Conservation (phyloP, 2,329 filamentous ascomycete species). For the Ophiocordyceps australis region DNA sequence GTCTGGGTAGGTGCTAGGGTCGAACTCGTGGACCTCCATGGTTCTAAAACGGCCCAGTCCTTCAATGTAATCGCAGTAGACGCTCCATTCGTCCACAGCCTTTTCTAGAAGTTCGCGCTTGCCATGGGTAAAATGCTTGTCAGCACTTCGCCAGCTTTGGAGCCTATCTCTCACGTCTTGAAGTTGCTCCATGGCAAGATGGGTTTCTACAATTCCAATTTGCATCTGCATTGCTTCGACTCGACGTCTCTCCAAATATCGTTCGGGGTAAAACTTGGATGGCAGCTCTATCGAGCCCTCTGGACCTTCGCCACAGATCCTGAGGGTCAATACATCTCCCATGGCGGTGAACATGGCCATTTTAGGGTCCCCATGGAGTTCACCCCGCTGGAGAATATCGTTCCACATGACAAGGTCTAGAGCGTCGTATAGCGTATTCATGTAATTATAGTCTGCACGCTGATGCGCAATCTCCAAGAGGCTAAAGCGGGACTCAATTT, state of each 20-base stretch:
- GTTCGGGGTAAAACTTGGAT: slow-evolving; percentile 31
- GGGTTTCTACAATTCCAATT: too few species aligned
- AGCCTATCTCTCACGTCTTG: too few species aligned
- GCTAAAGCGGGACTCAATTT: slow-evolving; percentile 17
- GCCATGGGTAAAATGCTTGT: too few species aligned
- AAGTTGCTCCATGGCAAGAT: too few species aligned
- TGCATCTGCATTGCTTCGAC: too few species aligned
- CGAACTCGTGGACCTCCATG: slow-evolving; percentile 18
- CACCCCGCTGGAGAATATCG: slow-evolving; percentile 18
- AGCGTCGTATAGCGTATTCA: slow-evolving; percentile 26
- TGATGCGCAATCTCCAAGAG: slow-evolving; percentile 22
- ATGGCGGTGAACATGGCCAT: slow-evolving; percentile 25
- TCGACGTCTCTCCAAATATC: slow-evolving; percentile 26
- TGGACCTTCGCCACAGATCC: slow-evolving; percentile 21
- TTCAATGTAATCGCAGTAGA: slow-evolving; percentile 16
- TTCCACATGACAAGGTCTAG: slow-evolving; percentile 30
- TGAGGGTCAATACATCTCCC: slow-evolving; percentile 31
- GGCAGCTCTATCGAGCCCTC: slow-evolving; percentile 29
- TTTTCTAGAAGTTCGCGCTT: slow-evolving; percentile 13
- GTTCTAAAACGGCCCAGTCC: slow-evolving; percentile 14
- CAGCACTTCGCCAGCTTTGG: too few species aligned
- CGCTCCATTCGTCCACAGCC: slow-evolving; percentile 12
- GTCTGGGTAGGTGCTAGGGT: slow-evolving; percentile 18
- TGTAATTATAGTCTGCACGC: slow-evolving; percentile 15
- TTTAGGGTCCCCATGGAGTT: slow-evolving; percentile 15